phyloP scores from a whole-genome alignment of 371 early-diverging fungal genomes.

The Funneliformis caledonium region DNA sequence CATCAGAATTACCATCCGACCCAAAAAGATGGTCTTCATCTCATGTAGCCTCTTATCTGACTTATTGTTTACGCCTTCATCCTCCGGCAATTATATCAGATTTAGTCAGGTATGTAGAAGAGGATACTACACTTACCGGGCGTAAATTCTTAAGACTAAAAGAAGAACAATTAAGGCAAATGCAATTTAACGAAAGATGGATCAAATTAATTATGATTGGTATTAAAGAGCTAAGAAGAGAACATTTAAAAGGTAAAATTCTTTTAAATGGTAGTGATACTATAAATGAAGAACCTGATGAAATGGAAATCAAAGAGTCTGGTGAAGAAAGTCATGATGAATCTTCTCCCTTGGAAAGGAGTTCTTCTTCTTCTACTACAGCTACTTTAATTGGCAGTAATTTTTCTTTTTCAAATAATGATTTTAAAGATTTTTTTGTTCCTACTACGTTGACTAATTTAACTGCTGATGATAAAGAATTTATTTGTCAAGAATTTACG shows the following conservation, averaged over 20 bases:
- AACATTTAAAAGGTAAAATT: slow-evolving; percentile 26
- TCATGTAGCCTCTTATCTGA: slow-evolving; percentile 21
- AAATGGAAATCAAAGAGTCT: neutral
- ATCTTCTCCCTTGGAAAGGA: neutral
- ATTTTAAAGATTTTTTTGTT: neutral
- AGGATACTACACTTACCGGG: slow-evolving; percentile 13
- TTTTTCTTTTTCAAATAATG: neutral
- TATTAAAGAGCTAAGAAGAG: slow-evolving; percentile 16
- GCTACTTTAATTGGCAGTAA: neutral
- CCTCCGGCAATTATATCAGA: slow-evolving; percentile 30
- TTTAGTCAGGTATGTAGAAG: neutral
- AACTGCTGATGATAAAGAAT: slow-evolving; percentile 14
- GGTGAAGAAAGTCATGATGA: neutral
- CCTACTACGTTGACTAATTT: neutral
- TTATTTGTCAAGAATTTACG: slow-evolving; percentile 10
- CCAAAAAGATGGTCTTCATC: slow-evolving; percentile 29
- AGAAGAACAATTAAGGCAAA: slow-evolving; percentile 30
- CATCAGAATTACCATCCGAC: slow-evolving; percentile 21
- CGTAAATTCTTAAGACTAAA: slow-evolving; percentile 27
- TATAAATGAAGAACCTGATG: neutral
- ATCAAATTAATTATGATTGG: slow-evolving; percentile 32
- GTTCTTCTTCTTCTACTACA: neutral
- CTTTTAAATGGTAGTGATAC: neutral
- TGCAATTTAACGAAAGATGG: slow-evolving; percentile 29
- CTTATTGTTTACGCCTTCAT: slow-evolving; percentile 22